Conservation (phyloP, 2,329 filamentous ascomycete species). For the Nigrospora sphaerica region DNA sequence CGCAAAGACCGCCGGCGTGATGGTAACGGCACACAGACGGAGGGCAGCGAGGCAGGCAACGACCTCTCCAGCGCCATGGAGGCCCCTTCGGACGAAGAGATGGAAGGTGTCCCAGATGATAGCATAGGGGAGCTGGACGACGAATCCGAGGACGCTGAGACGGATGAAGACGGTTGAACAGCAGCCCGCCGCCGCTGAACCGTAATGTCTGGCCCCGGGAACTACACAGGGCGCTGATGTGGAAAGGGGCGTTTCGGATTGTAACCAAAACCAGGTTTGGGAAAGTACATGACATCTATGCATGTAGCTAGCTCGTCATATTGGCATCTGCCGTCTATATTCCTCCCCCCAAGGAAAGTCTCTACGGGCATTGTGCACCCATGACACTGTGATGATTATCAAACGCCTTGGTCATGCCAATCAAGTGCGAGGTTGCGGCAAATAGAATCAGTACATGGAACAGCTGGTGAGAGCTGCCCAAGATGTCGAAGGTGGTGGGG, state of each 20-base stretch:
- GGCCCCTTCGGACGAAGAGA: background rate
- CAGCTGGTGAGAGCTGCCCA: constrained; percentile 91
- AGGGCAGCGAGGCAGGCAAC: no score
- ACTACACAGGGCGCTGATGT: no score
- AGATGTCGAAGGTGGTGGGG: constrained; percentile 80
- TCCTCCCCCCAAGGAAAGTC: background rate
- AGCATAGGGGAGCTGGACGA: background rate
- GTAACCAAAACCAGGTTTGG: no score
- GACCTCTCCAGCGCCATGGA: no score
- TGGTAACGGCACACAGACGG: no score
- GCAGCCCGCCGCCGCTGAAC: background rate
- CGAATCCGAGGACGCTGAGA: background rate
- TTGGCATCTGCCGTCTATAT: no score
- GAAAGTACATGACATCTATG: no score
- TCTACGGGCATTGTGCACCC: constrained; percentile 39
- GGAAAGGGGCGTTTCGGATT: no score
- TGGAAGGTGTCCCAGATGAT: background rate
- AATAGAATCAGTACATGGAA: constrained; percentile 87
- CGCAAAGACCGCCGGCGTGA: no score
- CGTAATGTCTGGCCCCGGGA: background rate
- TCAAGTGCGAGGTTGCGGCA: constrained; percentile 75
- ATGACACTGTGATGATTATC: constrained; percentile 68
- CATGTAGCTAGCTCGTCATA: no score
- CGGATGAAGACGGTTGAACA: constrained; percentile 5
- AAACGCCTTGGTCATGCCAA: constrained; percentile 76